phyloP scores from a whole-genome alignment of 2,329 filamentous ascomycete genomes.

The Cladosporium sp. region DNA sequence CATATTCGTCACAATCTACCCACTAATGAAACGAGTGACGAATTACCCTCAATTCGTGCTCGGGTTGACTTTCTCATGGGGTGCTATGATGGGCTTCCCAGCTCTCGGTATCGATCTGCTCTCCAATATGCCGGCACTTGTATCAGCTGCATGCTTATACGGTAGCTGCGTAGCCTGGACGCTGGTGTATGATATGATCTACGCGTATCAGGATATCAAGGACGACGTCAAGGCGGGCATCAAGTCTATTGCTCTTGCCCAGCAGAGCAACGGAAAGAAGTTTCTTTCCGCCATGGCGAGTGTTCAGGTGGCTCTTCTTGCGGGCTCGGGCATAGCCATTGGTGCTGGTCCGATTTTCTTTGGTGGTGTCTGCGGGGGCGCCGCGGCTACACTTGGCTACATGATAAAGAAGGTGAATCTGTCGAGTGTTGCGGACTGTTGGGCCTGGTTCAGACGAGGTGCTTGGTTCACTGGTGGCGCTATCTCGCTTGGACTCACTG shows the following conservation, averaged over 20 bases:
- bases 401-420: constrained; percentile 59
- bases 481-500: constrained; percentile 52
- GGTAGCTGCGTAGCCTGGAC: constrained; percentile 81
- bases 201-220: constrained; percentile 86
- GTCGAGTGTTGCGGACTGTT: constrained; percentile 55
- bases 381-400: constrained; percentile 49
- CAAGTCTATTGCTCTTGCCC: constrained; percentile 79
- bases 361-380: constrained; percentile 54
- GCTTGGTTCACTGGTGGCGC: constrained; percentile 59
- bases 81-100: constrained; percentile 81
- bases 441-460: constrained; percentile 63
- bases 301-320: constrained; percentile 65
- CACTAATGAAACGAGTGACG: constrained; percentile 78
- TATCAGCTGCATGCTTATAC: constrained; percentile 67
- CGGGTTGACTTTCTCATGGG: constrained; percentile 84
- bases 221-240: constrained; percentile 84
- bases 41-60: constrained; percentile 83
- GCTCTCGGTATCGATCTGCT: constrained; percentile 75
- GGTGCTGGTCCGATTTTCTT: constrained; percentile 58
- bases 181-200: constrained; percentile 86
- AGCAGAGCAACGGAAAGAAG: constrained; percentile 71
- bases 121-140: constrained; percentile 56
- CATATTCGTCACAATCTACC: constrained; percentile 69
- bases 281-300: constrained; percentile 67
- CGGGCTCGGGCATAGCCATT: constrained; percentile 62